These are phyloP conservation scores for Thuidium tamariscinum DNA, from an alignment of 225 moss, liverwort and hornwort genomes.

Conservation along the genomic window DNA sequence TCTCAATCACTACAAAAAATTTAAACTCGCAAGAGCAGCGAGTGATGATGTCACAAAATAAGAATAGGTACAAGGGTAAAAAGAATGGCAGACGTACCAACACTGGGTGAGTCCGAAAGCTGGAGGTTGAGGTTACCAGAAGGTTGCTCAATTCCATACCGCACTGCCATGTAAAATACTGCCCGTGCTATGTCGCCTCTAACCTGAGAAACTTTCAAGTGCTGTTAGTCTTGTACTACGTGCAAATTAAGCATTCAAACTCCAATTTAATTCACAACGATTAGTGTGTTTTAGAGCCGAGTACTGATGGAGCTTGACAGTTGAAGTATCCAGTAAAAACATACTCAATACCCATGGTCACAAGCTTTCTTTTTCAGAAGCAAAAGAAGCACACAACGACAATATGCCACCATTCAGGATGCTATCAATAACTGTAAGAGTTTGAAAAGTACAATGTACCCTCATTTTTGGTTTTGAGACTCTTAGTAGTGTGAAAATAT, in stretches of 20 bases:
- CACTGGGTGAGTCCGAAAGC: slow-evolving; percentile 63
- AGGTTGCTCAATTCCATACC: slow-evolving; percentile 74
- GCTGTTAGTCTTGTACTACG: neutral
- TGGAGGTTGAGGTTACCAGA: slow-evolving; percentile 46
- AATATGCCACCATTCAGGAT: neutral
- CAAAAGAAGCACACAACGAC: neutral
- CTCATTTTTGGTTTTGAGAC: neutral
- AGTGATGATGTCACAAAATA: neutral
- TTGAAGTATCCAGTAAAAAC: neutral
- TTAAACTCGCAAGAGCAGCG: neutral
- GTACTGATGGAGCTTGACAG: neutral
- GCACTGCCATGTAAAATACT: slow-evolving; percentile 82
- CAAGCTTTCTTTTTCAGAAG: neutral
- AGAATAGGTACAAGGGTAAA: neutral
- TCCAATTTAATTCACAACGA: neutral
- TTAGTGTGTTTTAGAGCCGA: neutral
- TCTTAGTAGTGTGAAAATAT: neutral
- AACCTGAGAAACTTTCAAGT: slow-evolving; percentile 25
- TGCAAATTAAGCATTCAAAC: neutral
- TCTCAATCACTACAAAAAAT: neutral
- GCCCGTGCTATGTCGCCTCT: slow-evolving; percentile 86
- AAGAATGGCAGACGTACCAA: slow-evolving; percentile 25
- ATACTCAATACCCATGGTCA: neutral
- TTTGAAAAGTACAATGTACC: neutral
- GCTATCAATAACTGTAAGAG: neutral